Conservation (phyloP, 345 rosid genomes). For the Citrus sinensis region DVS_A1.0 CM039161.1:13785501-13786000, state of each 20-base stretch:
- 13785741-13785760: background rate
- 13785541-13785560: background rate
- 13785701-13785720: background rate
- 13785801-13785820: background rate
- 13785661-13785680: background rate
- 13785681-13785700: background rate
- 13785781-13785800: background rate
- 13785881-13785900: background rate
- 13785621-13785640: background rate
- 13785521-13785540: background rate
- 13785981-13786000: background rate
- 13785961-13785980: background rate
- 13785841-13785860: background rate
- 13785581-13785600: background rate
- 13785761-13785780: background rate
- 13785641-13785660: no score
- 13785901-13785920: background rate
- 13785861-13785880: background rate
- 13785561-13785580: conserved; percentile 3
- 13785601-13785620: conserved; percentile 1
- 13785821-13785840: background rate
- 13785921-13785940: background rate
- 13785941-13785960: background rate
- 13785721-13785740: background rate
- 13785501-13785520: background rate